Base-by-base conservation (phyloP, 176 grass and related monocot species). In the Alopecurus myosuroides region DNA sequence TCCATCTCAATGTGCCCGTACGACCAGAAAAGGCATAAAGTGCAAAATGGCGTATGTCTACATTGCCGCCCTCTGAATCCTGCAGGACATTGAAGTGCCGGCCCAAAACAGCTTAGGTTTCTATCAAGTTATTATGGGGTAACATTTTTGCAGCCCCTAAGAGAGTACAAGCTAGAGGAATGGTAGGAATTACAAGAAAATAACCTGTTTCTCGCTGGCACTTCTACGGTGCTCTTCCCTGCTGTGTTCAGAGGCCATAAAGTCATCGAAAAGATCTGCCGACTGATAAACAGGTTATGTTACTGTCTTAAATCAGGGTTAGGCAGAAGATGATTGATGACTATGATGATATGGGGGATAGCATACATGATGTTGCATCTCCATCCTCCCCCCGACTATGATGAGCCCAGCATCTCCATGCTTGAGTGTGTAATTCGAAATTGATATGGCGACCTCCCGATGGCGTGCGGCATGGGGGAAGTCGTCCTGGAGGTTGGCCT, bases 1-100 rank as follows among this genome's bases (percentile, higher is more conserved):
- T 94, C 97, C 97, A 98, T 72, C 89, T 85, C 70, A 87, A 36
- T 36, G 49, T 39, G 6, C 97, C 97, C 46, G 88, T 92, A 36
- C 91, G 91, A 35, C 97, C 97, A 94, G 91, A 86, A 90, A 98
- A 98, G 64, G 93, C 97, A 92, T 98, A 98, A 76, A 98, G 88
- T 22, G 89, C 89, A 89, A 98, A 98, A 90, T 98, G 93, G 18
- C 93, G 97, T 62, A 98, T 84, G 61, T 98, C 96, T 39, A 86
- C 68, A 6, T 62, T 85, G 80, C 37, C 80, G 45, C 82, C 66
- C 62, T 92, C 89, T 44, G 88, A 87, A 74, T 41, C 77, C 87
- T 98, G 78, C 68, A 89, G 46, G 39, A 10, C 35, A 87, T 53
- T 29, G 2, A 23, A 57, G 33, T 7, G 61, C 48, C 77, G 22